Base-by-base conservation (phyloP, 2,329 filamentous ascomycete species). In the Chaetomium sp. region DNA sequence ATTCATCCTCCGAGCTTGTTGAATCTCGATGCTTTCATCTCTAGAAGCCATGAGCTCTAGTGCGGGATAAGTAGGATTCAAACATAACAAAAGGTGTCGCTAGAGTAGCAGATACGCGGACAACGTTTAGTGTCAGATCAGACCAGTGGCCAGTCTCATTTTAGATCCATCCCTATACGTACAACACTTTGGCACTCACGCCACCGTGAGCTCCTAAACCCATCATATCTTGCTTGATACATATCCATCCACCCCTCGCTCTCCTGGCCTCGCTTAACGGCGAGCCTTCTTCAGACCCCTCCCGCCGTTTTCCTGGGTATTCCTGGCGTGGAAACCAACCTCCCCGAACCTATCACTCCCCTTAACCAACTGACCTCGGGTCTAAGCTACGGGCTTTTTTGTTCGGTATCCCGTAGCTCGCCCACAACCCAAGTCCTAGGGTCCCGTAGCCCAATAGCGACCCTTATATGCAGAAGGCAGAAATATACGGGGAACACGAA, bases 201-300 rank as follows among this genome's bases (percentile, higher is more conserved):
- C 23, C 42, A 13, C 10, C n/a, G 29, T 13, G 25, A 25, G 47
- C 50, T 19, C 55, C 23, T 21, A 54, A 53, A 38, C 27, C 47
- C 47, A 33, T 65, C 53, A 27, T 27, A 51, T 65, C 23, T 21
- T 19, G n/a, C 45, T 62, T 51, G 56, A 47, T 58, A 63, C 63
- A 57, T 60, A n/a, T 53, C 47, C 57, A 49, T 31, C 29, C 60
- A 57, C 23, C 13, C 35, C 13, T 16, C 33, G 51, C 7, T 35
- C 51, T 21, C 2, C 23, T 16, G 9, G 21, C 45, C 45, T 47
- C 45, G 23, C n/a, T 2, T 47, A 12, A 47, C 6, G 8, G 21
- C 7, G 8, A 10, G n/a, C 45, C n/a, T 23, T 47, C 19, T 8
- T 9, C 10, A 8, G 7, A 12, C 35, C 45, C 45, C n/a, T 10